Evolutionary conservation across 2,329 filamentous ascomycete species (phyloP).

Genomic region (Thermoascus crustaceus): DNA sequence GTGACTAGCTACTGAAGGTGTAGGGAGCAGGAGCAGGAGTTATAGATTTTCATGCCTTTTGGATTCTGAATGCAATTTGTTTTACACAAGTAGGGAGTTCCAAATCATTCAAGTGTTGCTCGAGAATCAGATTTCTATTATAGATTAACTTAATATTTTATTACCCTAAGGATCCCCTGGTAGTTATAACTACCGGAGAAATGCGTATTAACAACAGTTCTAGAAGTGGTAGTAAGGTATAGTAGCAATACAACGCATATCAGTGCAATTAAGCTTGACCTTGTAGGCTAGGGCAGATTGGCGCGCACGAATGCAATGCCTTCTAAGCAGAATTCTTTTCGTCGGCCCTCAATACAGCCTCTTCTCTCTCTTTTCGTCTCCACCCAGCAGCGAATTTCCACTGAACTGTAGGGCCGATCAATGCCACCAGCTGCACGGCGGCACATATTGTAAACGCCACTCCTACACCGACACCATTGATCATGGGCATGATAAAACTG

Average conservation of each 20-base stretch:
- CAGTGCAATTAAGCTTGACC: not conserved
- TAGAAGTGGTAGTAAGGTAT: not conserved
- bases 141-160: not conserved
- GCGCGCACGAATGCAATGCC: not conserved
- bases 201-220: not conserved
- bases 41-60: no score
- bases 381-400: slow-evolving; percentile 34
- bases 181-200: not conserved
- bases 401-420: slow-evolving; percentile 40
- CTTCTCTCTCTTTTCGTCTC: slow-evolving; percentile 18
- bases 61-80: no score
- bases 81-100: slow-evolving; percentile 23
- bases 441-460: slow-evolving; percentile 42
- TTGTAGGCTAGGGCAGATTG: not conserved
- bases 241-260: not conserved
- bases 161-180: not conserved
- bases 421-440: slow-evolving; percentile 36
- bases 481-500: slow-evolving; percentile 43
- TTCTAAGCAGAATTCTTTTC: not conserved
- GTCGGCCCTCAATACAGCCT: slow-evolving; percentile 7
- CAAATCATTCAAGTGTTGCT: not conserved
- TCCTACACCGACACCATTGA: slow-evolving; percentile 40
- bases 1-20: no score
- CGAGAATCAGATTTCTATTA: not conserved
- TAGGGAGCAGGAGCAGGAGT: no score